Evolutionary conservation across 2,329 filamentous ascomycete genomes (phyloP), one percentile per base, ranked within the genome.

Genomic region (Fusarium bulbicola): DNA sequence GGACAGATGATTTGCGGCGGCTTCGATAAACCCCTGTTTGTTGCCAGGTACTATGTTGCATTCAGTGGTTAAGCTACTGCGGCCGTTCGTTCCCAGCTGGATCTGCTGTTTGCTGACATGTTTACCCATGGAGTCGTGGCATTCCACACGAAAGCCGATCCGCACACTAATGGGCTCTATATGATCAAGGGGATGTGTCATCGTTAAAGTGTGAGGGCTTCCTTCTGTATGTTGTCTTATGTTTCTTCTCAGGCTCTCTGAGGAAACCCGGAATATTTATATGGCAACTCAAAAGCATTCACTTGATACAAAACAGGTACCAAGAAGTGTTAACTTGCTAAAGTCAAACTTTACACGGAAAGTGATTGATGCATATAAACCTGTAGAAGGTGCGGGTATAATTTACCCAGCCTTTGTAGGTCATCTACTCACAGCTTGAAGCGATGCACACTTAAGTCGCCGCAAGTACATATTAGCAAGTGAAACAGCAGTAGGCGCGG

Each of bases 81-180:
- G 13, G n/a, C 49, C 3, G 7, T 52, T 21, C n/a, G 16, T 20
- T 34, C 3, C n/a, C 12, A 52, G 32, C 18, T 52, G 18, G 1
- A 15, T 24, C 34, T 16, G 20, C 11, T 34, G 34, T 24, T 20
- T 21, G 7, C 50, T 62, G 7, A 6, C n/a, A 30, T 9, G 13
- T 2, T 7, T 2, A 20, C 1, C 6, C 1, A 1, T 5, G 3
- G 5, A 5, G 10, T 45, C 40, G 3, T 34, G 37, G 10, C 26
- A 65, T 43, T 66, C 60, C 6, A 45, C 43, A 7, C 37, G 32
- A 21, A 65, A 66, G 3, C 60, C 45, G 10, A 50, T 40, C 7
- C 8, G 13, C 20, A 24, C 43, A 1, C 39, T 32, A 8, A 15
- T 13, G 12, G 21, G 32, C 8, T 21, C 8, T 14, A 14, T 32